Percentiles rank a stretch among this genome's conserved stretches.
phyloP scores from a whole-genome alignment of 2,329 filamentous ascomycete genomes.

The Paraconiothyrium sp. region DNA sequence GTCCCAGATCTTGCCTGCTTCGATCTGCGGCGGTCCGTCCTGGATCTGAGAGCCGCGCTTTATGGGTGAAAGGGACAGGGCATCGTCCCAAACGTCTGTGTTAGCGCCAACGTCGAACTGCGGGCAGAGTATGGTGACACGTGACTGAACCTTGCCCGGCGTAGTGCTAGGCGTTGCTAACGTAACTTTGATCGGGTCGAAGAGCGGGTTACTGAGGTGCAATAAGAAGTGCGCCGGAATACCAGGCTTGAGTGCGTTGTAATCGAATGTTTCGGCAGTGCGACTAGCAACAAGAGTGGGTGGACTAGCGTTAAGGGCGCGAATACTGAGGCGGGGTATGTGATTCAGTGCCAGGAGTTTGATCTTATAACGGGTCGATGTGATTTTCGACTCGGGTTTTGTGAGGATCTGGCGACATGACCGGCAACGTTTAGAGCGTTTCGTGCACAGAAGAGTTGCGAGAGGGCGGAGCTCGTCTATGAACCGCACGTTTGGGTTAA shows the following conservation, averaged over 20 bases:
- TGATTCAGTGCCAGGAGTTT: conserved; percentile 85
- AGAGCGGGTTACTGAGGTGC: conserved; percentile 92
- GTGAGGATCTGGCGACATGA: conserved; percentile 94
- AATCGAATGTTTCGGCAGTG: conserved; percentile 47
- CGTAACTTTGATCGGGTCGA: conserved; percentile 86
- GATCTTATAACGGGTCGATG: conserved; percentile 90
- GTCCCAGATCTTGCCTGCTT: conserved; percentile 97
- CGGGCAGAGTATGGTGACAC: conserved; percentile 91
- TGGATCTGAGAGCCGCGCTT: conserved; percentile 31
- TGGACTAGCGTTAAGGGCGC: conserved; percentile 66
- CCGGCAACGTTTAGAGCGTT: conserved; percentile 92
- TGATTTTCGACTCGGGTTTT: conserved; percentile 90
- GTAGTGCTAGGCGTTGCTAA: conserved; percentile 76
- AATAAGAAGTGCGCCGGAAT: conserved; percentile 80
- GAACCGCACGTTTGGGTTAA: conserved; percentile 66
- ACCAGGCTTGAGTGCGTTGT: conserved; percentile 59
- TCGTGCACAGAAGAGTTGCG: conserved; percentile 84
- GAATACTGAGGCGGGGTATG: conserved; percentile 82
- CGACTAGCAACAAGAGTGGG: conserved; percentile 33
- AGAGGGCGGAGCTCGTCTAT: conserved; percentile 80
- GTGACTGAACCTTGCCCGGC: conserved; percentile 56
- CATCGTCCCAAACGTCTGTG: conserved; percentile 94
- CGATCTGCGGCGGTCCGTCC: conserved; percentile 58
- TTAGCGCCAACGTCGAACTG: conserved; percentile 95
- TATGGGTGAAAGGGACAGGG: conserved; percentile 63